Base-by-base conservation (phyloP, 371 early-diverging fungal species). In the Capniomyces stellatus region DNA sequence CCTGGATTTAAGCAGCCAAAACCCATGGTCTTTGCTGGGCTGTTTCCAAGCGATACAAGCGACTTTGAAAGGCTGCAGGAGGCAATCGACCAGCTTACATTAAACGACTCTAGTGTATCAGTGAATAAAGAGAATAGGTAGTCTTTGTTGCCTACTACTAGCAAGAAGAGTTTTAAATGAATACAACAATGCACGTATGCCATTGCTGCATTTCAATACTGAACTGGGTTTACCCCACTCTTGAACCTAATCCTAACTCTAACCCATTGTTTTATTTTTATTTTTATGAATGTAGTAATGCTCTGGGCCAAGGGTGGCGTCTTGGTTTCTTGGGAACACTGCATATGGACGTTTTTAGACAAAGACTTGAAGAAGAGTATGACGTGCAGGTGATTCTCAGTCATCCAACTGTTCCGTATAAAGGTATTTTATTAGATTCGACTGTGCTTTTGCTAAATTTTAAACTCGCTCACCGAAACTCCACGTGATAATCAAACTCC, bases 281-380 rank as follows among this genome's bases (percentile, higher is more conserved):
- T 35, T 10, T 35, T 35, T 35, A 6, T 35, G 35, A 35, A 35
- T 41, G 79, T 46, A 46, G 67, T 60, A 72, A 69, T 43, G 87
- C 93, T 15, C 58, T 97, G 18, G 98, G 98, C 1, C 95, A 92
- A 70, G 98, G 98, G 1, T 97, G 90, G 81, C 78, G 98, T 22
- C 72, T 97, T 21, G 98, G 98, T 0, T 97, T 97, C 55, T 59
- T 94, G 56, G 98, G 96, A 2, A 92, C 90, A 0, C 61, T 97
- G 29, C 96, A 94, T 54, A 89, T 95, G 95, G 98, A 97, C 62
- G 96, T 97, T 18, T 95, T 97, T 61, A 71, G 86, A 25, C 91
- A 95, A 59, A 72, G 98, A 25, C 64, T 97, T 40, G 92, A 95
- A 59, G 85, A 92, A 74, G 97, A 96, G 76, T 87, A 91, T 64